Conservation (phyloP, 805 yeast species). For the Zygoascus tannicola region DNA sequence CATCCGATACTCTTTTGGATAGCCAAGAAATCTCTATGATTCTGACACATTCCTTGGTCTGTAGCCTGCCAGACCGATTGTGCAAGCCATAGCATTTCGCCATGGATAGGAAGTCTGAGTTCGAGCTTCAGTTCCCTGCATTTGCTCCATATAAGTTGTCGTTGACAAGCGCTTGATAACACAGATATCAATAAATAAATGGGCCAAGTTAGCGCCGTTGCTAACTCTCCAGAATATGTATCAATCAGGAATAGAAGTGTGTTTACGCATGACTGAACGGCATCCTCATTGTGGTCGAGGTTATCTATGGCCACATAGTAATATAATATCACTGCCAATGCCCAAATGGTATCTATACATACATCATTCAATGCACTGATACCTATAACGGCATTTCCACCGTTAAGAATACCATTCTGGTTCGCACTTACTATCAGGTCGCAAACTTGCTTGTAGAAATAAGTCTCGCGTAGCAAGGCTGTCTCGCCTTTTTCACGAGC, state of each 20-base stretch:
- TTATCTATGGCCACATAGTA: neutral
- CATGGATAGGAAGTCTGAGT: neutral
- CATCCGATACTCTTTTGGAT: slow-evolving; percentile 1
- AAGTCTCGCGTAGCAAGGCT: neutral
- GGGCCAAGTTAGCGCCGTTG: neutral
- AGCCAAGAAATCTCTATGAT: neutral
- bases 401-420: no score
- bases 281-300: neutral
- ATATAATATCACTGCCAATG: neutral
- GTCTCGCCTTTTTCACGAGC: neutral
- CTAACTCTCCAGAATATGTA: neutral
- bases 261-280: neutral
- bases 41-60: neutral
- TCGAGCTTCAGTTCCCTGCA: neutral
- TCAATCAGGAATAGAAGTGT: neutral
- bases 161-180: neutral
- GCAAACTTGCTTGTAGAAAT: neutral
- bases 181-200: neutral
- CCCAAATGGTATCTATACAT: neutral
- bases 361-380: neutral
- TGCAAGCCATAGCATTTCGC: neutral
- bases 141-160: neutral
- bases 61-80: neutral
- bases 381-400: neutral
- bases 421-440: neutral